Percentiles rank a stretch among this genome's conserved stretches.
phyloP scores from a whole-genome alignment of 495 filamentous ascomycete genomes.

The Neurospora hispaniola region DNA sequence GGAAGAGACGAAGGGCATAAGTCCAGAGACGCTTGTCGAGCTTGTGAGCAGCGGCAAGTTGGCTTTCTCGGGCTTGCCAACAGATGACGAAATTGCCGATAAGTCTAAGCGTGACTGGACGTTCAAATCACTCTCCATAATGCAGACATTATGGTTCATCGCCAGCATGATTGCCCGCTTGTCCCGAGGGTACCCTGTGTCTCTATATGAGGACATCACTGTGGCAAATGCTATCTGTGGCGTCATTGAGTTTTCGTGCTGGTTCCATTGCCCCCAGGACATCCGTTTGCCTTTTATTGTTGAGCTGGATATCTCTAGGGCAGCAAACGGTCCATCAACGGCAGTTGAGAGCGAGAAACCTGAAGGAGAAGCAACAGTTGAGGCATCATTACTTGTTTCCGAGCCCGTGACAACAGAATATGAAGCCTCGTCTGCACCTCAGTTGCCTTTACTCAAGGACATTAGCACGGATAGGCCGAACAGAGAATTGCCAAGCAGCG shows the following conservation, averaged over 20 bases:
- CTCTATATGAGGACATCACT: not conserved
- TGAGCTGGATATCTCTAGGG: accelerated
- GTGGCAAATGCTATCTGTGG: not conserved
- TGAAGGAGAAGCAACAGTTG: not conserved
- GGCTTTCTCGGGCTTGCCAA: not conserved
- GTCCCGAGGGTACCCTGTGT: not conserved
- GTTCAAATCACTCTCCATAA: not conserved
- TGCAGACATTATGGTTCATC: not conserved
- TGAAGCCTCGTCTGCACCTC: not conserved
- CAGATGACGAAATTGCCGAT: not conserved
- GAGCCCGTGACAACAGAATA: not conserved
- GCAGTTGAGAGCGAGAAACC: not conserved
- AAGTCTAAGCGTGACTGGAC: not conserved
- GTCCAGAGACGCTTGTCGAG: accelerated
- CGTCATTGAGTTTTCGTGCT: not conserved
- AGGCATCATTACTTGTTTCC: not conserved
- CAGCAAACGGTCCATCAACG: accelerated
- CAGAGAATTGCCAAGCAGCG: not conserved
- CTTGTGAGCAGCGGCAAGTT: not conserved
- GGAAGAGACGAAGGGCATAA: not conserved
- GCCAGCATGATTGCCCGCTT: not conserved
- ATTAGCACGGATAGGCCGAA: not conserved
- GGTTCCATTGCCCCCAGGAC: not conserved
- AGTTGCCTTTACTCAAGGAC: not conserved
- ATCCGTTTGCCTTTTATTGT: not conserved